phyloP scores from a whole-genome alignment of 1,284 basidiomycete species.

The Pseudozyma hubeiensis region DNA sequence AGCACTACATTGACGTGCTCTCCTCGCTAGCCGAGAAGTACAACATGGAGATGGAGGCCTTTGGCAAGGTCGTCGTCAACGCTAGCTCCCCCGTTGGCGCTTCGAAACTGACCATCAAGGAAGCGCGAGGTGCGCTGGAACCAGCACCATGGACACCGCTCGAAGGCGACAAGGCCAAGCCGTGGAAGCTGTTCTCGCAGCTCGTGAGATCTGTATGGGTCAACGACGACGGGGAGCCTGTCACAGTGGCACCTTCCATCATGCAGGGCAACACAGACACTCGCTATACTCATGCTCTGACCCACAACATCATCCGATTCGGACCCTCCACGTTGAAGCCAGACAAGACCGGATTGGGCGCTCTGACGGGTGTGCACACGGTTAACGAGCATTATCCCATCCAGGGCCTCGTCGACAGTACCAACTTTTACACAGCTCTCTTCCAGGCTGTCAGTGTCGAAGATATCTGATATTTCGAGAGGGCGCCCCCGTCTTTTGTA shows the following conservation, averaged over 20 bases:
- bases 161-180: constrained; percentile 69
- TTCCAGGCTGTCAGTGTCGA: constrained; percentile 70
- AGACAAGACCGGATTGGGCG: constrained; percentile 68
- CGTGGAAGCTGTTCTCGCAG: constrained; percentile 73
- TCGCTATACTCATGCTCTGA: constrained; percentile 72
- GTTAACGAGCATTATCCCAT: constrained; percentile 74
- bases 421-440: constrained; percentile 72
- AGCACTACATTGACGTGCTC: constrained; percentile 72
- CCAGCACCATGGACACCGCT: constrained; percentile 74
- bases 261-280: constrained; percentile 72
- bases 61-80: constrained; percentile 56
- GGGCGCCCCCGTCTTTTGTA: neutral
- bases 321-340: constrained; percentile 58
- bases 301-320: constrained; percentile 74
- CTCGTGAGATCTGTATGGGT: constrained; percentile 72
- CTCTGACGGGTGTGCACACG: constrained; percentile 75
- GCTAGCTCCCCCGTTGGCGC: constrained; percentile 12
- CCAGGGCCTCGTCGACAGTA: constrained; percentile 70
- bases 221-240: constrained; percentile 69
- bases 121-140: constrained; percentile 72
- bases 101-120: constrained; percentile 68
- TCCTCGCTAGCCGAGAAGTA: constrained; percentile 70
- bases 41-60: constrained; percentile 70
- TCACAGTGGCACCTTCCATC: constrained; percentile 73
- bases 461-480: constrained; percentile 26